Conservation (phyloP, 2,329 filamentous ascomycete species). For the Colletotrichum sidae region DNA sequence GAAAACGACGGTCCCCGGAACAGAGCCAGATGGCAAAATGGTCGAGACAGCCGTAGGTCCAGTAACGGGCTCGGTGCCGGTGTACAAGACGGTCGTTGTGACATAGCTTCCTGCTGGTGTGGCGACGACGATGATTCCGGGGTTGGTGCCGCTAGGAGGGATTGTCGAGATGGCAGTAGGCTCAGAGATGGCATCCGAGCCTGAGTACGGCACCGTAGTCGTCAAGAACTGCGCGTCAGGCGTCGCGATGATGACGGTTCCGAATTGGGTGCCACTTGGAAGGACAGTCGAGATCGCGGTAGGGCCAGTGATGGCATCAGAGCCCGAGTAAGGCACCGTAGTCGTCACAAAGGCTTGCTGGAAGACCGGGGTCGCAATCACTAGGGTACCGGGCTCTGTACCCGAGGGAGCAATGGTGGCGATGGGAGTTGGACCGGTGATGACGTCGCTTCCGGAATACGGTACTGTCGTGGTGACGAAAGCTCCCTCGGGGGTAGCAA, state of each 20-base stretch:
- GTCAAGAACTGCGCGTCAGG: not conserved
- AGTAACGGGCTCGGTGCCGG: not conserved
- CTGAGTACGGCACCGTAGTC: slow-evolving; percentile 1
- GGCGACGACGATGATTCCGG: not conserved
- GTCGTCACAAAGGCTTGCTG: slow-evolving; percentile 14
- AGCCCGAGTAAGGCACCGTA: slow-evolving; percentile 11
- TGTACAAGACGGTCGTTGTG: slow-evolving; percentile 4
- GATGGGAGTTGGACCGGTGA: not conserved
- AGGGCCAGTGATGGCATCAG: not conserved
- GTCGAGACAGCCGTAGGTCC: slow-evolving; percentile 9
- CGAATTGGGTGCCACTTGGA: not conserved
- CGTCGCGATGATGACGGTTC: too few relatives aligned
- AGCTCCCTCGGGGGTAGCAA: not conserved
- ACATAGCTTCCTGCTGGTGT: slow-evolving; percentile 2
- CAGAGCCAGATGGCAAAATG: slow-evolving; percentile 16
- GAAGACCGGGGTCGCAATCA: not conserved
- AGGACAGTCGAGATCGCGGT: not conserved
- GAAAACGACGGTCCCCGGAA: slow-evolving; percentile 24
- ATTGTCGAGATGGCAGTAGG: slow-evolving; percentile 3
- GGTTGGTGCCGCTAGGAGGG: not conserved
- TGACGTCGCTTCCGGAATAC: not conserved
- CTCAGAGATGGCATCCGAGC: not conserved
- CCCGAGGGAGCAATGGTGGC: not conserved
- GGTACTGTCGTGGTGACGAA: slow-evolving; percentile 12
- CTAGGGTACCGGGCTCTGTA: not conserved